Evolutionary conservation across 2,329 filamentous ascomycete species (phyloP).

Genomic region (Alternaria sp.): DNA sequence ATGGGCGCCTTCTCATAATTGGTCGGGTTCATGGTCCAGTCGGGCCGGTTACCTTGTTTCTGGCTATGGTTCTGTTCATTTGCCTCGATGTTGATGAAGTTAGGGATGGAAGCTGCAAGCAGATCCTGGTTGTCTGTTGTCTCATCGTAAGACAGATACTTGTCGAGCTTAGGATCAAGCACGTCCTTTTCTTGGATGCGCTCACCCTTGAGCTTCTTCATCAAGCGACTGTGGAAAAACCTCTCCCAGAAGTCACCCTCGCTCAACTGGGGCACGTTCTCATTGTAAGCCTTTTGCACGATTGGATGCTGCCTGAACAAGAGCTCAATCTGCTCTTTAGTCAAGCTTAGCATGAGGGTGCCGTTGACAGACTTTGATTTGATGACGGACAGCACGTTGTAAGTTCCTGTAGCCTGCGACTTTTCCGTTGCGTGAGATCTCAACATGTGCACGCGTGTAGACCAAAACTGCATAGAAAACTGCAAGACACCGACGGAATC

Average conservation of each 20-base stretch:
- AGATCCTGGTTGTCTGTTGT: constrained; percentile 53
- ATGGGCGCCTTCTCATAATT: constrained; percentile 81
- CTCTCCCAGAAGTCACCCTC: constrained; percentile 89
- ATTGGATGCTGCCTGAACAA: constrained; percentile 94
- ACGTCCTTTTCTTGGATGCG: constrained; percentile 79
- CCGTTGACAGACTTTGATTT: constrained; percentile 79
- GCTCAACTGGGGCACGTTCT: constrained; percentile 77
- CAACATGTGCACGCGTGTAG: constrained; percentile 81
- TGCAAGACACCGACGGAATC: constrained; percentile 79
- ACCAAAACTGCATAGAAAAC: constrained; percentile 95
- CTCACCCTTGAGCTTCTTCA: constrained; percentile 91
- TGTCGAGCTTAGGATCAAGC: constrained; percentile 80
- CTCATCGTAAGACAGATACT: constrained; percentile 79
- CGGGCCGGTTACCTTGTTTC: constrained; percentile 82
- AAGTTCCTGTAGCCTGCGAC: constrained; percentile 83
- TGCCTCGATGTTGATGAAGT: constrained; percentile 89
- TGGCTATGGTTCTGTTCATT: constrained; percentile 96
- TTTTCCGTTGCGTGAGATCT: constrained; percentile 90
- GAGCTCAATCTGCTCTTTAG: constrained; percentile 87
- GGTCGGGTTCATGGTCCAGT: constrained; percentile 85
- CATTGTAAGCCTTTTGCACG: constrained; percentile 88
- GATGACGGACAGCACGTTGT: constrained; percentile 91
- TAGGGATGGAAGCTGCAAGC: constrained; percentile 72
- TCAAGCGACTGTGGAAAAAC: constrained; percentile 89
- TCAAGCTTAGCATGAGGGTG: constrained; percentile 77